phyloP scores from a whole-genome alignment of 768 basidiomycete genomes.

The Chiua virens region DNA sequence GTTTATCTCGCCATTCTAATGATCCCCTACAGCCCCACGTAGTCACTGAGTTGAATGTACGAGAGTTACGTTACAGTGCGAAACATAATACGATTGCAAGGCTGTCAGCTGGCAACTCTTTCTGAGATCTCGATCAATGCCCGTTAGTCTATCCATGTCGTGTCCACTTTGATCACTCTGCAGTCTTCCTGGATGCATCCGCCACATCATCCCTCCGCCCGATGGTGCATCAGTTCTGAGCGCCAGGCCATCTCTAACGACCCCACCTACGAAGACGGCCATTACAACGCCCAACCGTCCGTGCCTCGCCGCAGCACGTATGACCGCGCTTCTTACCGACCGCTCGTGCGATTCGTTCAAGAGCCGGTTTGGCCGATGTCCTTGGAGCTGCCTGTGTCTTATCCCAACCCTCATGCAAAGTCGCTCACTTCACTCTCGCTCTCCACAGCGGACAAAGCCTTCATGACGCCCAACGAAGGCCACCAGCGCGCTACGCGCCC shows the following conservation, averaged over 20 bases:
- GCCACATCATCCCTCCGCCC: conserved; percentile 84
- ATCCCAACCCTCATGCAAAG: conserved; percentile 29
- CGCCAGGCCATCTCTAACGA: conserved; percentile 97
- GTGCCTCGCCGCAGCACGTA: conserved; percentile 91
- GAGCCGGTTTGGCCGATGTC: conserved; percentile 83
- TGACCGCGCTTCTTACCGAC: conserved; percentile 94
- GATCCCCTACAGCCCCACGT: conserved; percentile 38
- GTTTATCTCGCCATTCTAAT: conserved; percentile 5
- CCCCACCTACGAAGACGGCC: conserved; percentile 83
- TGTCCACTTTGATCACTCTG: conserved; percentile 90
- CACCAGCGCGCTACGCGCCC: conserved; percentile 44
- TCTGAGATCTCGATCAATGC: background rate
- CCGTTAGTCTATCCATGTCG: conserved; percentile 44
- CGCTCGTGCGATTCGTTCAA: conserved; percentile 94
- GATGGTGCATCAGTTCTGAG: conserved; percentile 98
- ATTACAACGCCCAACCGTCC: conserved; percentile 73
- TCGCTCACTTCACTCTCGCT: conserved; percentile 30
- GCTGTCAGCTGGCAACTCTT: no score
- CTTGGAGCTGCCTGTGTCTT: conserved; percentile 39
- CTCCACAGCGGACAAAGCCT: conserved; percentile 49
- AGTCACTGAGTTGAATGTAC: no score
- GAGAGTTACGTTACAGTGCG: no score
- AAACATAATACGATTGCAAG: no score
- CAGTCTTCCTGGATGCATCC: conserved; percentile 71
- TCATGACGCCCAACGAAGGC: conserved; percentile 87